Conservation (phyloP, 164 flowering plant genomes). For the Liriodendron chinense region DNA sequence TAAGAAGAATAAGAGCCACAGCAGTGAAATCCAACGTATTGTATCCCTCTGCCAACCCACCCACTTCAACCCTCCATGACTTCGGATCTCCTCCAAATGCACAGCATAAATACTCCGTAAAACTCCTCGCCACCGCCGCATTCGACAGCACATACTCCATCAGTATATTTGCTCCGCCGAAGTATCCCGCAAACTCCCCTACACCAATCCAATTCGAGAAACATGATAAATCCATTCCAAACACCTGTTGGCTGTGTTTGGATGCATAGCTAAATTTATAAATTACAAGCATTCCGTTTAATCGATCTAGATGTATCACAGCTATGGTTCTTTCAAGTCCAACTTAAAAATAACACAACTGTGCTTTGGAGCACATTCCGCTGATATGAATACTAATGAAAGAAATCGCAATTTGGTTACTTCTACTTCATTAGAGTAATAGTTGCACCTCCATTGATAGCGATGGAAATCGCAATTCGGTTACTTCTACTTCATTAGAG, state of each 20-base stretch:
- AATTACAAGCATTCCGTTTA: too few species aligned
- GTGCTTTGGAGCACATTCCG: not conserved
- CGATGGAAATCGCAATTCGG: too few species aligned
- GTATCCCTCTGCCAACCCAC: conserved; percentile 48
- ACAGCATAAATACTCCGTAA: conserved; percentile 55
- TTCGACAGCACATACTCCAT: conserved; percentile 91
- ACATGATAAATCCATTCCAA: not conserved
- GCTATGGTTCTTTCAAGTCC: too few species aligned
- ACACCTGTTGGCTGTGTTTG: not conserved
- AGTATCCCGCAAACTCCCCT: conserved; percentile 82
- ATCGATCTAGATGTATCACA: too few species aligned
- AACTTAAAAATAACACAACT: too few species aligned
- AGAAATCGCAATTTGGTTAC: too few species aligned
- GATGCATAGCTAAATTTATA: too few species aligned
- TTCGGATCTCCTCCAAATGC: conserved; percentile 46
- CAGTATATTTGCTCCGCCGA: conserved; percentile 72
- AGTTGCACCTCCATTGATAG: too few species aligned
- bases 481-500: too few species aligned
- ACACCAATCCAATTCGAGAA: conserved; percentile 12
- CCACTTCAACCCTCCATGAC: conserved; percentile 63
- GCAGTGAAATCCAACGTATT: conserved; percentile 73
- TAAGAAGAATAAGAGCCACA: conserved; percentile 60
- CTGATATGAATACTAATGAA: too few species aligned
- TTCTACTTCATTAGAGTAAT: too few species aligned
- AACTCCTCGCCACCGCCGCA: conserved; percentile 76